Evolutionary conservation across 495 filamentous ascomycete genomes (phyloP).

Genomic region (Penicillium parvum): DNA sequence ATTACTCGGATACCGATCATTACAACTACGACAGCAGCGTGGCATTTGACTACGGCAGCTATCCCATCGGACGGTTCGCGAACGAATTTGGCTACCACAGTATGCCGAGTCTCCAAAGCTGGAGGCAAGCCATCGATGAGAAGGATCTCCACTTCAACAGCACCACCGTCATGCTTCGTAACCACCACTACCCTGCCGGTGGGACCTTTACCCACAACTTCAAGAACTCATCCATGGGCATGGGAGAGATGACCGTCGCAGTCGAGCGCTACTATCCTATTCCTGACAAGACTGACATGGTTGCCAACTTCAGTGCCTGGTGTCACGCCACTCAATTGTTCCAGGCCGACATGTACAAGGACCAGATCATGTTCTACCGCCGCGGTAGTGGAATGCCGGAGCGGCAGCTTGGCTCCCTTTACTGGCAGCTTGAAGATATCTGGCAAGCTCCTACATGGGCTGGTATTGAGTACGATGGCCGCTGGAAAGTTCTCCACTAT

Average conservation of each 20-base stretch:
- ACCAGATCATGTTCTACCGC: slow-evolving; percentile 63
- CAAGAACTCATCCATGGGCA: slow-evolving; percentile 37
- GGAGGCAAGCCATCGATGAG: slow-evolving; percentile 50
- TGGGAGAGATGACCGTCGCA: slow-evolving; percentile 61
- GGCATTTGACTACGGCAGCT: slow-evolving; percentile 53
- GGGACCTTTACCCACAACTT: slow-evolving; percentile 40
- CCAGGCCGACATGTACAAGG: slow-evolving; percentile 63
- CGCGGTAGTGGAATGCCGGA: slow-evolving; percentile 56
- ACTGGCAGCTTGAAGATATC: slow-evolving; percentile 69
- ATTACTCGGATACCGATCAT: slow-evolving; percentile 66
- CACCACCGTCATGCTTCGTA: slow-evolving; percentile 54
- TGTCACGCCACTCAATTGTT: slow-evolving; percentile 63
- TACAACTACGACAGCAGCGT: slow-evolving; percentile 59
- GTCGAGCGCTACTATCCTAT: slow-evolving; percentile 57
- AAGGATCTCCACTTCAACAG: slow-evolving; percentile 58
- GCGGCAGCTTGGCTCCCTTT: slow-evolving; percentile 58
- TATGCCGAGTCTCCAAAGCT: slow-evolving; percentile 62
- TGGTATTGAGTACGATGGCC: slow-evolving; percentile 57
- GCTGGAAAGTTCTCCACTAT: slow-evolving; percentile 65
- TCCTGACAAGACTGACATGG: slow-evolving; percentile 51
- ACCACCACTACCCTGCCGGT: slow-evolving; percentile 60
- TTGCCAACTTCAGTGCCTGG: slow-evolving; percentile 68
- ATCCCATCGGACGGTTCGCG: slow-evolving; percentile 61
- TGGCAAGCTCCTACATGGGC: slow-evolving; percentile 69
- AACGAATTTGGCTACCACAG: slow-evolving; percentile 66